Evolutionary conservation across 139 green algal species (phyloP).

Genomic region (Gonium pectorale): DNA sequence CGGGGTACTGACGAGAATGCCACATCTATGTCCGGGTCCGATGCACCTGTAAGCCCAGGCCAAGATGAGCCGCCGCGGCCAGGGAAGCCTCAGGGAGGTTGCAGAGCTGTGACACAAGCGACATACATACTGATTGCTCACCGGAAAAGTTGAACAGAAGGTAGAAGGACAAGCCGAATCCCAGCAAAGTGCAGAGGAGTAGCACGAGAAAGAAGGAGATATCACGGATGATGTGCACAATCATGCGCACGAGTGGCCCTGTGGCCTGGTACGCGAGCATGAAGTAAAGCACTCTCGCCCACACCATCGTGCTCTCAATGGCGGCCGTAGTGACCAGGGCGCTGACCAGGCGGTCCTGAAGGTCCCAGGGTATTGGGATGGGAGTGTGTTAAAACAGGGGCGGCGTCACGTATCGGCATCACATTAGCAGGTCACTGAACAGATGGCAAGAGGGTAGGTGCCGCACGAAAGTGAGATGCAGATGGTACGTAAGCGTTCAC

Average conservation of each 20-base stretch:
- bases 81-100: background rate
- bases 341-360: too few relatives aligned
- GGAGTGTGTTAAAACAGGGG: too few relatives aligned
- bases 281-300: too few relatives aligned
- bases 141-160: slow-evolving; percentile 1
- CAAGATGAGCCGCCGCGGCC: background rate
- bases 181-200: background rate
- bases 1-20: background rate
- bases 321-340: too few relatives aligned
- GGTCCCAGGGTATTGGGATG: too few relatives aligned
- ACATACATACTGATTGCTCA: background rate
- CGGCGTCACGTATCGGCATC: too few relatives aligned
- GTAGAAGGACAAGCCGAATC: slow-evolving; percentile 46
- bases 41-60: background rate
- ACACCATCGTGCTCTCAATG: too few relatives aligned
- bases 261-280: too few relatives aligned
- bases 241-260: slow-evolving; percentile 25
- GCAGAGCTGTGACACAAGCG: background rate
- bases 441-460: too few relatives aligned
- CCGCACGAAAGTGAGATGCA: too few relatives aligned
- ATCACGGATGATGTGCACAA: slow-evolving; percentile 28
- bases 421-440: too few relatives aligned
- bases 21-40: background rate
- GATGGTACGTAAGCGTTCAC: too few relatives aligned
- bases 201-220: slow-evolving; percentile 25